phyloP scores from a whole-genome alignment of 1,139 yeast species.

The Yamadazyma jaroonii region DNA sequence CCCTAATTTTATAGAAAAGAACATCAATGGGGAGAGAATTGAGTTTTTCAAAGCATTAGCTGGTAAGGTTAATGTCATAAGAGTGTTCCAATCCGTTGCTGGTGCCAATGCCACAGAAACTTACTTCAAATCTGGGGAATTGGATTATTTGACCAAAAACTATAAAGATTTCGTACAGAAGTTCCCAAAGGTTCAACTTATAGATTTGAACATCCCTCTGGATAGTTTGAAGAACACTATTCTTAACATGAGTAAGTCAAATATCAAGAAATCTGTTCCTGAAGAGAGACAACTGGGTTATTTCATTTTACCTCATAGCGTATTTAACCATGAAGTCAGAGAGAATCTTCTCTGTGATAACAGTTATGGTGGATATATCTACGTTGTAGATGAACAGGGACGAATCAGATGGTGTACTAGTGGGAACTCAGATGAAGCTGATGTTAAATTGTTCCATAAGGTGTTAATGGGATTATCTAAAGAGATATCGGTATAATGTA shows the following conservation, averaged over 20 bases:
- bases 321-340: constrained; percentile 57
- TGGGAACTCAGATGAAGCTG: constrained; percentile 71
- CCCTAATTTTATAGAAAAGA: constrained; percentile 74
- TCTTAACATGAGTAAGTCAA: constrained; percentile 51
- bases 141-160: constrained; percentile 34
- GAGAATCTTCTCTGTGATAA: constrained; percentile 67
- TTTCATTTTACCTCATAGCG: constrained; percentile 61
- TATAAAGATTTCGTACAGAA: constrained; percentile 26
- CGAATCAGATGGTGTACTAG: constrained; percentile 91
- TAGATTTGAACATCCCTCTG: constrained; percentile 75
- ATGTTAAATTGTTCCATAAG: constrained; percentile 62
- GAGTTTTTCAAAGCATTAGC: constrained; percentile 35
- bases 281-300: constrained; percentile 54
- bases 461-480: constrained; percentile 53
- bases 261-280: constrained; percentile 43
- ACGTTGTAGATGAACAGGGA: constrained; percentile 69
- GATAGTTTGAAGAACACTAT: constrained; percentile 64
- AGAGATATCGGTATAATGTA: too few relatives aligned
- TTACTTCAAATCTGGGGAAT: constrained; percentile 48
- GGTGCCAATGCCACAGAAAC: constrained; percentile 70
- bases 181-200: constrained; percentile 59
- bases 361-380: constrained; percentile 78
- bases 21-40: constrained; percentile 43
- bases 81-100: constrained; percentile 65
- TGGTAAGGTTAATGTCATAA: constrained; percentile 59